Base-by-base conservation (phyloP, 176 grass and related monocot species). In the Rhynchospora tenuis region DNA sequence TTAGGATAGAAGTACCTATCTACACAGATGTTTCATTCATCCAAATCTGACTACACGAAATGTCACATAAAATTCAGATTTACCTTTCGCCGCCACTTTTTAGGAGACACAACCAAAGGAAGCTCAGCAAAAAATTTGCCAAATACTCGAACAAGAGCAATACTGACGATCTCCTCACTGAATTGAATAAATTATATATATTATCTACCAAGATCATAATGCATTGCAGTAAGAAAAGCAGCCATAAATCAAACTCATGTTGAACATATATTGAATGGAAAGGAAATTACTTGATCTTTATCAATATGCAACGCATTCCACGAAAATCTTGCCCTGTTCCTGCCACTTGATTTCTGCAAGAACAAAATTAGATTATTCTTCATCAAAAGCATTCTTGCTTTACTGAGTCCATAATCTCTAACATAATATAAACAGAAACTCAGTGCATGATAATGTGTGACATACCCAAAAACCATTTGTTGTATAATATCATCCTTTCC, bases 391-490 rank as follows among this genome's bases (percentile, higher is more conserved):
- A 83, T 68, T 60, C 26, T 24, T 84, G 47, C 3, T 38, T 77
- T 24, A 64, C 27, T 80, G 55, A 50, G 45, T 76, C 48, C 85
- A 51, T 65, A 61, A 47, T 6, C 76, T 85, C 8, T 17, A 84
- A 31, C 68, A 45, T 10, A 27, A 23, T 31, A 73, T 84, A 44
- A 73, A 73, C 9, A 69, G 63, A 31, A 88, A 12, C 11, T 65
- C 33, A 70, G 57, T 67, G 64, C 79, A 43, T 79, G 63, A 63
- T 22, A 88, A 58, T 84, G 76, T 79, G 82, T 83, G 84, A 87
- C 85, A 16, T 95, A 95, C 93, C 78, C 83, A 62, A 77, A 81
- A 87, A 95, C 85, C 93, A 95, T 90, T 50, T 73, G 59, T 20
- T 22, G 12, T 83, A 90, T 81, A 76, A 84, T 1, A 58, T 84